Evolutionary conservation across 371 early-diverging fungal genomes (phyloP).

Genomic region (Rhizopus delemar): DNA sequence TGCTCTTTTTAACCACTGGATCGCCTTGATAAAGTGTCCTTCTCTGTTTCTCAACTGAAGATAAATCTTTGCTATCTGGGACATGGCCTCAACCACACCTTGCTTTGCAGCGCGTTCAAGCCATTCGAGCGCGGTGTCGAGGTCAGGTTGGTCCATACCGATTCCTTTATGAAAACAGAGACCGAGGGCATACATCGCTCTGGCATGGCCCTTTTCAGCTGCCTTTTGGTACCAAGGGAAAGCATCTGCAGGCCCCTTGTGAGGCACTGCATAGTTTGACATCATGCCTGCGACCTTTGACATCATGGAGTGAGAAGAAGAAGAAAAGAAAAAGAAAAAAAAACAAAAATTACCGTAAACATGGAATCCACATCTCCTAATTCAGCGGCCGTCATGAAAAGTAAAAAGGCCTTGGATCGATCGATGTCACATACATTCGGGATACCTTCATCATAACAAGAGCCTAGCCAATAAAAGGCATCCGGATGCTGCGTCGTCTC

Average conservation of each 20-base stretch:
- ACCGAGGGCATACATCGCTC: slow-evolving; percentile 50
- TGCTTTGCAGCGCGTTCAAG: slow-evolving; percentile 49
- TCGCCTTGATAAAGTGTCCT: slow-evolving; percentile 37
- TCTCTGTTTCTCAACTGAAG: slow-evolving; percentile 25
- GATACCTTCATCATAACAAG: slow-evolving; percentile 50
- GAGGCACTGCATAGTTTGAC: slow-evolving; percentile 54
- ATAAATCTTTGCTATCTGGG: slow-evolving; percentile 45
- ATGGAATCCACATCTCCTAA: slow-evolving; percentile 42
- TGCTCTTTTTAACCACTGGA: slow-evolving; percentile 47
- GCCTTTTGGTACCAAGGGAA: slow-evolving; percentile 61
- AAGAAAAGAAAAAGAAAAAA: neutral
- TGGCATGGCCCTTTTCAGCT: slow-evolving; percentile 48
- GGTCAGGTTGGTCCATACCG: slow-evolving; percentile 28
- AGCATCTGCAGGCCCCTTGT: slow-evolving; percentile 48
- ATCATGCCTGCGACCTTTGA: slow-evolving; percentile 52
- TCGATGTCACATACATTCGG: slow-evolving; percentile 33
- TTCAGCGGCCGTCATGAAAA: slow-evolving; percentile 39
- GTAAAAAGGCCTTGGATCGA: slow-evolving; percentile 39
- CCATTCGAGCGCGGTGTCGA: slow-evolving; percentile 42
- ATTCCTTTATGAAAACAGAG: slow-evolving; percentile 52
- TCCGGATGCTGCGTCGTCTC: slow-evolving; percentile 26
- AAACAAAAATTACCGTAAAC: slow-evolving; percentile 34
- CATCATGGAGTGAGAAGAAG: slow-evolving; percentile 7
- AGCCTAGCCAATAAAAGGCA: slow-evolving; percentile 50
- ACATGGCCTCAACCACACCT: slow-evolving; percentile 44